These are phyloP conservation scores for Xenoacremonium recifei DNA, from an alignment of 2,329 filamentous ascomycete species.

Conservation along the genomic window DNA sequence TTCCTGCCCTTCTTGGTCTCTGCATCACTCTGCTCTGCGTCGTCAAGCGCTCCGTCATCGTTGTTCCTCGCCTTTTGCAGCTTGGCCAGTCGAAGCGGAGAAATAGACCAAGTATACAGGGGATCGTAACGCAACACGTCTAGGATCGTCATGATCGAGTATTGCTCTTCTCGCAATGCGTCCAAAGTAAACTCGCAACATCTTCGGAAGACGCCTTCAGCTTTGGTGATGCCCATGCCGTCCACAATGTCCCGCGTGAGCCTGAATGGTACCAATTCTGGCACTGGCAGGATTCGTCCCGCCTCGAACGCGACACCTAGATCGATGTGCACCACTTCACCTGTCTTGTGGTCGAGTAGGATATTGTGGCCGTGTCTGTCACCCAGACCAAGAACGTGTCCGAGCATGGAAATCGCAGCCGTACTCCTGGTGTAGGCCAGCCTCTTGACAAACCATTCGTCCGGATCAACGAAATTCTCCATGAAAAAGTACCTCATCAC, in stretches of 20 bases:
- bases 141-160: slow-evolving; percentile 97
- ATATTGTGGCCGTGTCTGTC: slow-evolving; percentile 98
- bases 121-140: slow-evolving; percentile 98
- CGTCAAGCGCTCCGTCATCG: slow-evolving; percentile 38
- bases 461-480: slow-evolving; percentile 88
- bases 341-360: slow-evolving; percentile 81
- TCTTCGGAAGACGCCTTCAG: slow-evolving; percentile 94
- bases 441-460: slow-evolving; percentile 91
- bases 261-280: slow-evolving; percentile 93
- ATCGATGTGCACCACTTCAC: slow-evolving; percentile 96
- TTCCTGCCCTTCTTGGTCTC: slow-evolving; percentile 40
- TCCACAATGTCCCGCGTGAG: slow-evolving; percentile 93
- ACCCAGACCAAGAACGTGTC: slow-evolving; percentile 87
- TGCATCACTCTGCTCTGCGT: slow-evolving; percentile 37
- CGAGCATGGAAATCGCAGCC: slow-evolving; percentile 91
- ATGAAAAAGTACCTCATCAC: slow-evolving; percentile 98
- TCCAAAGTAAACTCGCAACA: slow-evolving; percentile 98
- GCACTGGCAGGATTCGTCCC: slow-evolving; percentile 89
- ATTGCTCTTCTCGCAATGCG: slow-evolving; percentile 89
- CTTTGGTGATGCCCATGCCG: slow-evolving; percentile 93
- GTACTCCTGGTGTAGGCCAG: slow-evolving; percentile 92
- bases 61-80: slow-evolving; percentile 61
- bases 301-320: slow-evolving; percentile 96
- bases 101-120: slow-evolving; percentile 92
- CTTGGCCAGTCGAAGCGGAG: slow-evolving; percentile 63